Percentiles rank a stretch among this genome's conserved stretches.
phyloP scores from a whole-genome alignment of 2,329 filamentous ascomycete species.

The Grosmannia serpens region DNA sequence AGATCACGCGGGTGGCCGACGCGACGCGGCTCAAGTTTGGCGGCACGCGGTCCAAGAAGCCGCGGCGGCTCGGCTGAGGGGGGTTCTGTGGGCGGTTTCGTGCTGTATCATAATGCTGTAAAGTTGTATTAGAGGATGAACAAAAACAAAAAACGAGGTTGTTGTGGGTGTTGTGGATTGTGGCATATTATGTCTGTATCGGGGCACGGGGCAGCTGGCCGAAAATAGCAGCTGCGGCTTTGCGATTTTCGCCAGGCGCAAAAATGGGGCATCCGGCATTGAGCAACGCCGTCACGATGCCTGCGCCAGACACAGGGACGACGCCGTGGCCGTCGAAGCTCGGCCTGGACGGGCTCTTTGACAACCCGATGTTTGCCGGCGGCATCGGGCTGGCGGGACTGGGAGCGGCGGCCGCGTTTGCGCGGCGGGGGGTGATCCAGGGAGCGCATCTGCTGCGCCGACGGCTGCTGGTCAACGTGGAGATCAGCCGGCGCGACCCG shows the following conservation, averaged over 20 bases:
- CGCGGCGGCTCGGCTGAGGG: constrained; percentile 61
- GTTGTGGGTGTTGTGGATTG: too few relatives aligned
- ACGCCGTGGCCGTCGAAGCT: constrained; percentile 3
- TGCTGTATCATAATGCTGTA: not conserved
- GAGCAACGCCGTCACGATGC: not conserved
- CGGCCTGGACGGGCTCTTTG: constrained; percentile 44
- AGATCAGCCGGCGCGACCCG: constrained; percentile 88
- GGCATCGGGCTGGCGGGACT: constrained; percentile 87
- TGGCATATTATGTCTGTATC: too few relatives aligned
- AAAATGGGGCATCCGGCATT: not conserved
- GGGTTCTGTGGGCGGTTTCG: not conserved
- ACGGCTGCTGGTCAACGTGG: constrained; percentile 85
- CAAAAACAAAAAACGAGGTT: too few relatives aligned
- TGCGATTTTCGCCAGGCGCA: too few relatives aligned
- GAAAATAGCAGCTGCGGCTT: too few relatives aligned
- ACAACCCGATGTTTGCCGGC: constrained; percentile 53
- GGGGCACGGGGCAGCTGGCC: too few relatives aligned
- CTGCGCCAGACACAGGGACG: not conserved
- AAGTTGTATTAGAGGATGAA: not conserved
- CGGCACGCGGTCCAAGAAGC: constrained; percentile 75
- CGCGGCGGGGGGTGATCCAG: constrained; percentile 63
- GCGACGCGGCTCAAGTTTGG: constrained; percentile 89
- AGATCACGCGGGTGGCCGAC: constrained; percentile 74
- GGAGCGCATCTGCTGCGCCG: constrained; percentile 65
- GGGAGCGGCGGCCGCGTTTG: constrained; percentile 69